Base-by-base conservation (phyloP, 2,329 filamentous ascomycete species). In the Xylaria sp. region DNA sequence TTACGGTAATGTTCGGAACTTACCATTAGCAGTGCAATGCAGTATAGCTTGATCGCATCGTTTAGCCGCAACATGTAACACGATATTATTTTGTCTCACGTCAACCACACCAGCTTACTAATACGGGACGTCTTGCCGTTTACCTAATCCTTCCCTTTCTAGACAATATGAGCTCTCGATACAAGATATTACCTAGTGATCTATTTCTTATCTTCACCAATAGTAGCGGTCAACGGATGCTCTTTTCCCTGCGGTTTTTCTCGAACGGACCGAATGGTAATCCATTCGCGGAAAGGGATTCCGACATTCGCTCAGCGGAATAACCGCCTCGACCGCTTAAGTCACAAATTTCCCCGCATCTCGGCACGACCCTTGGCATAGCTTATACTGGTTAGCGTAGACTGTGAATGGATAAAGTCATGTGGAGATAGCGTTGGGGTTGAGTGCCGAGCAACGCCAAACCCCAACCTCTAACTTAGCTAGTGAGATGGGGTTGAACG, bases 291-390 rank as follows among this genome's bases (percentile, higher is more conserved):
- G 62, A 46, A 23, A 32, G 4, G 6, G 56, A 20, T 45, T 18
- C 48, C 61, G 57, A 39, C 52, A 12, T n/a, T 59, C 58, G 63
- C 63, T 66, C 46, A 61, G 48, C 60, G 64, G 50, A 57, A 32
- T 12, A 20, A 34, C 8, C 45, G 53, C 50, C 34, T n/a, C n/a
- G n/a, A n/a, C n/a, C n/a, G n/a, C n/a, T n/a, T n/a, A n/a, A 43
- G 39, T n/a, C 7, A 50, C 25, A 5, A 18, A 32, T 61, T 68
- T 59, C 68, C 68, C 66, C 66, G 66, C 68, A 66, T 63, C 46
- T 60, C 36, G 61, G 65, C 41, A 45, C 20, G 20, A 10, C 45
- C 50, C 46, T 50, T 63, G 46, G 57, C 50, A 32, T 32, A 20
- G 46, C 59, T 41, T 45, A 52, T 60, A 55, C 53, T 9, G 4